Conservation (phyloP, 257 asterid genomes). For the Echites panduratus region DNA sequence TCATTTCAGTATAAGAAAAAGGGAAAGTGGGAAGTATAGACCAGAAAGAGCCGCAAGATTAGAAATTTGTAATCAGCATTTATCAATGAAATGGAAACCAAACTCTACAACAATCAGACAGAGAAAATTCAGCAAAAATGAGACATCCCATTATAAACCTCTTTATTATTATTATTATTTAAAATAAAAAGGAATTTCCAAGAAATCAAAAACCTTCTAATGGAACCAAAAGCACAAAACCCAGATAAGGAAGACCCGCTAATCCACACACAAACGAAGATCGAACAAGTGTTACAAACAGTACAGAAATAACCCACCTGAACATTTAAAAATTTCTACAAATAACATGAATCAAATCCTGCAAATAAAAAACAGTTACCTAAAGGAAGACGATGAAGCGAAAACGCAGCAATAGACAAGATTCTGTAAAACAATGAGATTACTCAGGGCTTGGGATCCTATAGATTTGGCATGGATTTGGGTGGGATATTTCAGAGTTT, state of each 20-base stretch:
- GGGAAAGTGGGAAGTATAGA: background rate
- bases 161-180: background rate
- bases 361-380: constrained; percentile 10
- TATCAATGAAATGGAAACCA: constrained; percentile 1
- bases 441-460: background rate
- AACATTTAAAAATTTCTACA: background rate
- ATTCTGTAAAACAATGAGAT: background rate
- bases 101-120: constrained; percentile 9
- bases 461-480: background rate
- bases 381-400: background rate
- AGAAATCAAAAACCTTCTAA: too few relatives aligned
- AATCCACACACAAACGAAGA: background rate
- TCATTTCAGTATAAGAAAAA: background rate
- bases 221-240: background rate
- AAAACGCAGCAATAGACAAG: background rate
- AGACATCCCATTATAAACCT: background rate
- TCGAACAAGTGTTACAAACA: background rate
- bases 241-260: background rate
- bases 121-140: constrained; percentile 4
- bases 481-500: constrained; percentile 3
- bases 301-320: background rate
- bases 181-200: background rate
- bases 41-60: constrained; percentile 1
- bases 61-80: background rate
- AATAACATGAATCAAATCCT: background rate